Conservation (phyloP, 2,329 filamentous ascomycete species). For the Neonectria punicea region DNA sequence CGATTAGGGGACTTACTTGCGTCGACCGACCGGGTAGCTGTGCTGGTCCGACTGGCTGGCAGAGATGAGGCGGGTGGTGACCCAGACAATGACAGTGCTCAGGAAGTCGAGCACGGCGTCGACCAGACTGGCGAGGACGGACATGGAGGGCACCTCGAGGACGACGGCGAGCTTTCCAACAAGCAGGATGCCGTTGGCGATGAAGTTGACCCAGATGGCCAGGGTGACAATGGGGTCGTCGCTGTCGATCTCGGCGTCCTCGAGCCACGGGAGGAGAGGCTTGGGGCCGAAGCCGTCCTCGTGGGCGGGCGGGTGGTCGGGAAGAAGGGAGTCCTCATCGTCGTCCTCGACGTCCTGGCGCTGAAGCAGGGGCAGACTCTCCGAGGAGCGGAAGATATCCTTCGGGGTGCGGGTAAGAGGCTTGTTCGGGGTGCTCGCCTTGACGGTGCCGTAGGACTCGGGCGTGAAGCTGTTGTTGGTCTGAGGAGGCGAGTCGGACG, state of each 20-base stretch:
- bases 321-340: slow-evolving; percentile 43
- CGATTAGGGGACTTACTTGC: slow-evolving; percentile 52
- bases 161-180: slow-evolving; percentile 82
- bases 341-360: slow-evolving; percentile 58
- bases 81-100: slow-evolving; percentile 83
- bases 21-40: slow-evolving; percentile 80
- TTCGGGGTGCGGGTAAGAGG: slow-evolving; percentile 80
- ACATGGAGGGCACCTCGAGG: slow-evolving; percentile 81
- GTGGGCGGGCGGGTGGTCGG: slow-evolving; percentile 34
- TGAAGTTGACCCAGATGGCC: slow-evolving; percentile 87
- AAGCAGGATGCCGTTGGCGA: slow-evolving; percentile 80
- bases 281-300: slow-evolving; percentile 51
- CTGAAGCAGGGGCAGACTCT: slow-evolving; percentile 73
- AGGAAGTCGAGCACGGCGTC: slow-evolving; percentile 85
- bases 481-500: slow-evolving; percentile 46
- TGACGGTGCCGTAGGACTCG: slow-evolving; percentile 46
- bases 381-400: slow-evolving; percentile 82
- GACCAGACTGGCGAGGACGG: slow-evolving; percentile 81
- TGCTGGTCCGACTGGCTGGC: slow-evolving; percentile 76
- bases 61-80: slow-evolving; percentile 77
- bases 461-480: slow-evolving; percentile 32
- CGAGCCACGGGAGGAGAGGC: slow-evolving; percentile 74
- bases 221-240: slow-evolving; percentile 81
- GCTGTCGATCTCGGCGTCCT: slow-evolving; percentile 78
- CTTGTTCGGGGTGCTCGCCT: slow-evolving; percentile 45